A percentile compares a stretch with the other conserved stretches of the same genome.
Evolutionary conservation across 192 early-diverging fungal species (phyloP).

Genomic region (Chytriomyces sp.): DNA sequence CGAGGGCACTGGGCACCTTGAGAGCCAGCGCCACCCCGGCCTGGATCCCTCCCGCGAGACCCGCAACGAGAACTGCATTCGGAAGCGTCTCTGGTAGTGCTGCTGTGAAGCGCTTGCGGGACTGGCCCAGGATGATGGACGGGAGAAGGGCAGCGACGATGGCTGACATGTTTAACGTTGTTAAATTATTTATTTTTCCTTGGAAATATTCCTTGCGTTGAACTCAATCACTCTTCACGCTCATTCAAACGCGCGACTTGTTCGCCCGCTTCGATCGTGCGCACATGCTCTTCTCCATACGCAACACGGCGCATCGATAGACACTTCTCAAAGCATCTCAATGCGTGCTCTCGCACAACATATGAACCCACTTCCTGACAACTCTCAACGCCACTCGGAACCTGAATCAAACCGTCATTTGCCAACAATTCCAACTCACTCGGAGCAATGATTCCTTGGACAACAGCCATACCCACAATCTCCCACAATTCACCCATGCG

Average conservation of each 20-base stretch:
- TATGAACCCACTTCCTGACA: too few relatives aligned
- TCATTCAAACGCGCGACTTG: slow-evolving; percentile 15
- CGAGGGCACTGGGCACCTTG: slow-evolving; percentile 6
- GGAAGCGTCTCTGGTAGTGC: not conserved
- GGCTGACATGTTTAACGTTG: not conserved
- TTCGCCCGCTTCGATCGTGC: slow-evolving; percentile 30
- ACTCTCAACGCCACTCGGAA: too few relatives aligned
- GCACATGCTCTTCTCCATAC: slow-evolving; percentile 50
- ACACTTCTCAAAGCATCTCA: slow-evolving; percentile 31
- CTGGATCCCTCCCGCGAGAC: not conserved
- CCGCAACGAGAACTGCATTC: not conserved
- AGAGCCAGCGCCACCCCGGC: not conserved
- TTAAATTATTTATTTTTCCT: too few relatives aligned
- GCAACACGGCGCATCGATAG: slow-evolving; percentile 34
- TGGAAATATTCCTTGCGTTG: too few relatives aligned
- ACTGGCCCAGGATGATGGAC: slow-evolving; percentile 16
- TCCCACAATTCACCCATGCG: slow-evolving; percentile 62
- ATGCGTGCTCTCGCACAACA: too few relatives aligned
- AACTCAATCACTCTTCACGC: too few relatives aligned
- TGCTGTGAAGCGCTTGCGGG: not conserved
- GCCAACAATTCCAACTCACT: slow-evolving; percentile 50
- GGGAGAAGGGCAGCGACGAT: slow-evolving; percentile 1
- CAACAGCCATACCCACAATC: slow-evolving; percentile 53
- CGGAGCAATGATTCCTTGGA: slow-evolving; percentile 48
- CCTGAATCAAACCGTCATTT: too few relatives aligned